phyloP scores from a whole-genome alignment of 306 rosid genomes.

The Betula pendula region DNA sequence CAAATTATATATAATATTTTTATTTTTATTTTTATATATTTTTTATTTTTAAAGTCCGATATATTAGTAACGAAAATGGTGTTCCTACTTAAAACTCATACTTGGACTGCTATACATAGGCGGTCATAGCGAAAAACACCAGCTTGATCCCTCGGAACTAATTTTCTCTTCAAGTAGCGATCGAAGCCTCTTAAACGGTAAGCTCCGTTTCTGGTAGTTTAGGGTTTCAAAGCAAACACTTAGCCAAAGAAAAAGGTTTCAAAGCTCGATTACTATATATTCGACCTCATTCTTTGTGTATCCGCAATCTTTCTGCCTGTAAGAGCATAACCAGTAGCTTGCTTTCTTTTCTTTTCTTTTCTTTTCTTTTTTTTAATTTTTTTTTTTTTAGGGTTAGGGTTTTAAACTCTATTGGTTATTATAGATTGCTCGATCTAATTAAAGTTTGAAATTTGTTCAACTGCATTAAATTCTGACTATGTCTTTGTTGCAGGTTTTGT shows the following conservation, averaged over 20 bases:
- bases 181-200: not conserved
- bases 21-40: too few relatives aligned
- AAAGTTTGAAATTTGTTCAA: not conserved
- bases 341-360: not conserved
- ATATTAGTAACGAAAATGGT: too few relatives aligned
- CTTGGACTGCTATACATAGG: too few relatives aligned
- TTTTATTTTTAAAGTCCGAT: too few relatives aligned
- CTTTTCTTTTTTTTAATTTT: not conserved
- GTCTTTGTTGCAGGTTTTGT: slow-evolving; percentile 24
- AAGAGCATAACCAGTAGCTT: not conserved
- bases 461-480: not conserved
- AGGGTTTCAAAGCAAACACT: not conserved
- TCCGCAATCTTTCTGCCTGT: not conserved
- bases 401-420: not conserved
- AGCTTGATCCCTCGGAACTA: too few relatives aligned
- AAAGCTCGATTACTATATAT: not conserved
- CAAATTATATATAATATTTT: too few relatives aligned
- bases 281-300: not conserved
- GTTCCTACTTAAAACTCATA: too few relatives aligned
- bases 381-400: slow-evolving; percentile 2
- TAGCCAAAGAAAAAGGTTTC: not conserved
- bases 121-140: too few relatives aligned
- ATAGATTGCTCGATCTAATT: not conserved
- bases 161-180: too few relatives aligned
- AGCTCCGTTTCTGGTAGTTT: not conserved